These are phyloP conservation scores for Camellia sinensis DNA, from an alignment of 148 eudicot genomes.

Conservation along the genomic window DNA sequence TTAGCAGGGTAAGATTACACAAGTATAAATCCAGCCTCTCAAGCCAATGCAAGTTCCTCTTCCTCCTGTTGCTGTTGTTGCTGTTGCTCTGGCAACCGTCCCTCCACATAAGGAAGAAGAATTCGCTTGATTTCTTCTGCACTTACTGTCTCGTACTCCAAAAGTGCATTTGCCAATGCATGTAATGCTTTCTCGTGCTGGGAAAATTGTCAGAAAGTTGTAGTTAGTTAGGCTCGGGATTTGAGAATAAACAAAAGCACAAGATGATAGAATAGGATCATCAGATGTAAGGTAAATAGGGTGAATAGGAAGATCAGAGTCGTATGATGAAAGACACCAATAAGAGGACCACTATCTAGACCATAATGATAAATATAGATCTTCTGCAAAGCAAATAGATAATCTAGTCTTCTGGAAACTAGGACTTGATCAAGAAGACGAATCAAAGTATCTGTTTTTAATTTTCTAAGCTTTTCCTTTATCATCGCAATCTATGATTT, in stretches of 20 bases:
- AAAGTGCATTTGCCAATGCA: constrained; percentile 69
- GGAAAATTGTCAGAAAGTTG: not conserved
- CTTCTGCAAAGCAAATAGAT: no score
- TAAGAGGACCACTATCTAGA: no score
- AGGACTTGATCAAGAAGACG: no score
- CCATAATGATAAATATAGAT: no score
- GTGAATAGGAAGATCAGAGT: no score
- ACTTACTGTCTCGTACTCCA: constrained; percentile 74
- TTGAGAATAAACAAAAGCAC: no score
- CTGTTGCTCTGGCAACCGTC: constrained; percentile 22
- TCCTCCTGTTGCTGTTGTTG: constrained; percentile 52
- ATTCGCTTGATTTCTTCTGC: constrained; percentile 79
- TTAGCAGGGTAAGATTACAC: not conserved
- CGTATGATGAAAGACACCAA: no score
- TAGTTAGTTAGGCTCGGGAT: not conserved
- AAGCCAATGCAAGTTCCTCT: constrained; percentile 73
- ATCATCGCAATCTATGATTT: not conserved
- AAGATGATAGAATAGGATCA: no score
- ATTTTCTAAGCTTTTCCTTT: not conserved
- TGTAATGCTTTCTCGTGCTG: constrained; percentile 93
- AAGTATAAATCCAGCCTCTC: constrained; percentile 1
- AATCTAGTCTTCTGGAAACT: no score
- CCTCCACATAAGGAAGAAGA: constrained; percentile 58
- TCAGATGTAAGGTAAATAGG: no score
- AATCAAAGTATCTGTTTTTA: no score